Percentiles rank a stretch among this genome's conserved stretches.
Evolutionary conservation across 257 asterid species (phyloP).

Genomic region (Plantago major): DNA sequence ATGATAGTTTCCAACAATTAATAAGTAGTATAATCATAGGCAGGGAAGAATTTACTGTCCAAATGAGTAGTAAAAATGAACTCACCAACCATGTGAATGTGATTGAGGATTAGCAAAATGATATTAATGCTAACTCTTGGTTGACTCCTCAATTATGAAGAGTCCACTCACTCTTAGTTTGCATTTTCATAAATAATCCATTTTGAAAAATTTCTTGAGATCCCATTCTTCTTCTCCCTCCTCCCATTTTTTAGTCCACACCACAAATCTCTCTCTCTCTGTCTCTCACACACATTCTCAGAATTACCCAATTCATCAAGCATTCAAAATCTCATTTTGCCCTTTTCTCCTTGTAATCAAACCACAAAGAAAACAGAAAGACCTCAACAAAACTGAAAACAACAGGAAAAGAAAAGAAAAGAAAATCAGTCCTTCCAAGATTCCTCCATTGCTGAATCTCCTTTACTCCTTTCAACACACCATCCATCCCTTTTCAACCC

Average conservation of each 20-base stretch:
- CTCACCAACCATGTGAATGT: slow-evolving; percentile 13
- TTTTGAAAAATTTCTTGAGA: slow-evolving; percentile 16
- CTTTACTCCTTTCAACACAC: slow-evolving; percentile 29
- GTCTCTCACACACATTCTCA: slow-evolving; percentile 36
- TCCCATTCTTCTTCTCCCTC: slow-evolving; percentile 26
- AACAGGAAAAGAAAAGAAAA: slow-evolving; percentile 25
- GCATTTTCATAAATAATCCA: not conserved
- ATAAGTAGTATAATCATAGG: no score
- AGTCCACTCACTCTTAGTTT: slow-evolving; percentile 29
- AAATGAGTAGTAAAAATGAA: not conserved
- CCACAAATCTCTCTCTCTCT: slow-evolving; percentile 35
- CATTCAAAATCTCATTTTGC: slow-evolving; percentile 6
- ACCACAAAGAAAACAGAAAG: slow-evolving; percentile 16
- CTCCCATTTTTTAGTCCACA: slow-evolving; percentile 1
- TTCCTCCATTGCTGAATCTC: slow-evolving; percentile 19
- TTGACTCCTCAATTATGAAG: slow-evolving; percentile 27
- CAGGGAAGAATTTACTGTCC: no score
- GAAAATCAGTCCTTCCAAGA: no score
- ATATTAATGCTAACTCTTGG: slow-evolving; percentile 22
- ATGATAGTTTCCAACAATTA: no score
- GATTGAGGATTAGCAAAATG: slow-evolving; percentile 4
- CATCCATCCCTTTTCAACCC: slow-evolving; percentile 23
- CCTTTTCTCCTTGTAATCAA: slow-evolving; percentile 12
- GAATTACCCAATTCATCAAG: slow-evolving; percentile 28
- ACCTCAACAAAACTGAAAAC: slow-evolving; percentile 22